Evolutionary conservation across 2,329 filamentous ascomycete genomes (phyloP).

Genomic region (Achaetomium macrosporum): DNA sequence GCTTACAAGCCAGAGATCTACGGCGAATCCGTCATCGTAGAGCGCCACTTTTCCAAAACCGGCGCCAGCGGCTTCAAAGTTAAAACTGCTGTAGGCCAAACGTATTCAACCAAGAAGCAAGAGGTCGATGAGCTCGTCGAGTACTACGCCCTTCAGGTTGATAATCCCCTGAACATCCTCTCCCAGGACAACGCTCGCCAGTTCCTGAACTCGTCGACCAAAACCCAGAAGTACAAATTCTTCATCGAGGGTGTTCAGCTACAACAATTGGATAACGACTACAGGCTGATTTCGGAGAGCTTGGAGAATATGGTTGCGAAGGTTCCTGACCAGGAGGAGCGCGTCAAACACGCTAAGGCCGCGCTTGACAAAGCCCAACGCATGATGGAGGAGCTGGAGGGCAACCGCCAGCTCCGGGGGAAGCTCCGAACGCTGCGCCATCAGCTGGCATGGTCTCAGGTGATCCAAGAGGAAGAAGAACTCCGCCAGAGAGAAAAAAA

Average conservation of each 20-base stretch:
- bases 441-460: constrained; percentile 82
- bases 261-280: constrained; percentile 87
- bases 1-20: constrained; percentile 80
- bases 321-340: constrained; percentile 54
- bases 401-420: constrained; percentile 58
- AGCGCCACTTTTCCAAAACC: constrained; percentile 73
- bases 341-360: constrained; percentile 55
- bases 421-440: constrained; percentile 53
- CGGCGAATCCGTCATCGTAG: constrained; percentile 80
- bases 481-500: constrained; percentile 35
- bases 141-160: constrained; percentile 87
- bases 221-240: constrained; percentile 88
- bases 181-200: constrained; percentile 93
- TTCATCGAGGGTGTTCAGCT: constrained; percentile 93
- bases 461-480: constrained; percentile 64
- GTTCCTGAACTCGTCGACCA: constrained; percentile 80
- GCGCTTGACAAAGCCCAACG: constrained; percentile 56
- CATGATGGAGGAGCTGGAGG: constrained; percentile 59
- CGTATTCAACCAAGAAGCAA: constrained; percentile 74
- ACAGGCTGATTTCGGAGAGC: constrained; percentile 73
- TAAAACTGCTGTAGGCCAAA: constrained; percentile 63
- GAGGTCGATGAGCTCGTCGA: constrained; percentile 92
- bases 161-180: constrained; percentile 92
- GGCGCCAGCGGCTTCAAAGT: constrained; percentile 81
- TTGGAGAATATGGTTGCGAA: constrained; percentile 67